A percentile compares a stretch with the other conserved stretches of the same genome.
These are phyloP conservation scores for Zalaria sp. DNA, from an alignment of 2,329 filamentous ascomycete genomes.

Conservation along the genomic window DNA sequence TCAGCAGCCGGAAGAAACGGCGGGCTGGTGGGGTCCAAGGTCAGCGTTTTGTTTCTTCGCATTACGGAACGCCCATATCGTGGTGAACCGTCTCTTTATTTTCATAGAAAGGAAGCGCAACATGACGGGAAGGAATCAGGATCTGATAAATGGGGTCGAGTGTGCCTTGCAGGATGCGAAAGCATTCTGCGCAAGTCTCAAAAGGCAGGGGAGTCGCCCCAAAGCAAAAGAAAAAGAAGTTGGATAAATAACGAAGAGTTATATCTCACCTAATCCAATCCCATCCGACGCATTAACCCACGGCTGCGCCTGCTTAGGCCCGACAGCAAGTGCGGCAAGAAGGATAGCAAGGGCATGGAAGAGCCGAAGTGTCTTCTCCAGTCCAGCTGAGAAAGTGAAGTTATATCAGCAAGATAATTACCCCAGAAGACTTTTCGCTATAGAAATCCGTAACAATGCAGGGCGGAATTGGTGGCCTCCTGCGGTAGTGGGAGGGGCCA, in stretches of 20 bases:
- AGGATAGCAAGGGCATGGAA: conserved; percentile 30
- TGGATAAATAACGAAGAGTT: background rate
- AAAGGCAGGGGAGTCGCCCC: background rate
- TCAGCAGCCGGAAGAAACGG: conserved; percentile 54
- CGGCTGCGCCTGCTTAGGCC: conserved; percentile 15
- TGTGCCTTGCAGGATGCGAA: no score
- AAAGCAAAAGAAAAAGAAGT: background rate
- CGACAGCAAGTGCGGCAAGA: conserved; percentile 20
- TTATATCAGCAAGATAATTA: no score
- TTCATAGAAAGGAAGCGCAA: conserved; percentile 1
- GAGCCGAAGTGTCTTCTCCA: conserved; percentile 47
- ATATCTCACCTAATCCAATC: conserved; percentile 26
- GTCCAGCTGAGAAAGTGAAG: conserved; percentile 30
- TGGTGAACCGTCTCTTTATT: background rate
- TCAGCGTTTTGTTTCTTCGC: no score
- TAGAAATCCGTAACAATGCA: no score
- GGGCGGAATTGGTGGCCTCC: no score
- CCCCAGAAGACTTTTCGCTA: no score
- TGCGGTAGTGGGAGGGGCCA: no score
- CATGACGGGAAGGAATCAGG: background rate
- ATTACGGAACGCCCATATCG: background rate
- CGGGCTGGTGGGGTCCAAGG: conserved; percentile 25
- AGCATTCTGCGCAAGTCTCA: no score
- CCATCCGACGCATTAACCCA: conserved; percentile 25
- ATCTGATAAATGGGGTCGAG: background rate